Conservation (phyloP, 1,284 basidiomycete genomes). For the Stygiomarasmius scandens region DNA sequence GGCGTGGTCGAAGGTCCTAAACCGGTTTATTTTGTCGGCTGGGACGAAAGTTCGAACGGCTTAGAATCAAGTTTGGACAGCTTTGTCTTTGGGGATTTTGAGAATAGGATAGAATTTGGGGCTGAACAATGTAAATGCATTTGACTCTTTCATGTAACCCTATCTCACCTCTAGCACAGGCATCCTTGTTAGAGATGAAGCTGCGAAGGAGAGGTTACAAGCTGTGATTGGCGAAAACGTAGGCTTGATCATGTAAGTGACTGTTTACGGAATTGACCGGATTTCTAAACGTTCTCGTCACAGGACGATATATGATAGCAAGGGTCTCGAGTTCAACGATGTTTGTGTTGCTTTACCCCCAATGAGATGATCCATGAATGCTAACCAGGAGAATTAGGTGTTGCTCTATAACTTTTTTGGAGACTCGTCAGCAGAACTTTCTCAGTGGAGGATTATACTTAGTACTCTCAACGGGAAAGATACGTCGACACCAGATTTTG, state of each 20-base stretch:
- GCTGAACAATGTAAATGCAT: slow-evolving; percentile 62
- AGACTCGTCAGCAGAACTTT: slow-evolving; percentile 53
- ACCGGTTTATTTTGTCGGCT: slow-evolving; percentile 61
- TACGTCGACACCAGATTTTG: slow-evolving; percentile 49
- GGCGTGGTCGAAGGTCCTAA: slow-evolving; percentile 62
- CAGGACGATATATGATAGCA: slow-evolving; percentile 75
- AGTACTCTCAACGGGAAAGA: slow-evolving; percentile 37
- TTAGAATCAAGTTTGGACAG: slow-evolving; percentile 43
- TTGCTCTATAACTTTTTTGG: slow-evolving; percentile 73
- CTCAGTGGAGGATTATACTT: slow-evolving; percentile 66
- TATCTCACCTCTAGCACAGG: slow-evolving; percentile 35
- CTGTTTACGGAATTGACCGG: background rate
- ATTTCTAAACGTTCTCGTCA: background rate
- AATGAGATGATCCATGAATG: background rate
- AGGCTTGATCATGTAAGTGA: slow-evolving; percentile 58
- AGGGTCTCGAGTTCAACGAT: slow-evolving; percentile 76
- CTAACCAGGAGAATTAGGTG: slow-evolving; percentile 55
- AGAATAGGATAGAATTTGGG: slow-evolving; percentile 62
- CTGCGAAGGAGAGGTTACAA: slow-evolving; percentile 49
- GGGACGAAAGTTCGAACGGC: slow-evolving; percentile 52
- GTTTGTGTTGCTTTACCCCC: slow-evolving; percentile 34
- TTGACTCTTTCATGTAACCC: background rate
- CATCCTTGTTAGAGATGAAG: slow-evolving; percentile 69
- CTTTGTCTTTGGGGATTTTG: slow-evolving; percentile 56
- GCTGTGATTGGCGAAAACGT: slow-evolving; percentile 57